Conservation (phyloP, 2,329 filamentous ascomycete genomes). For the Periglandula ipomoeae region DNA sequence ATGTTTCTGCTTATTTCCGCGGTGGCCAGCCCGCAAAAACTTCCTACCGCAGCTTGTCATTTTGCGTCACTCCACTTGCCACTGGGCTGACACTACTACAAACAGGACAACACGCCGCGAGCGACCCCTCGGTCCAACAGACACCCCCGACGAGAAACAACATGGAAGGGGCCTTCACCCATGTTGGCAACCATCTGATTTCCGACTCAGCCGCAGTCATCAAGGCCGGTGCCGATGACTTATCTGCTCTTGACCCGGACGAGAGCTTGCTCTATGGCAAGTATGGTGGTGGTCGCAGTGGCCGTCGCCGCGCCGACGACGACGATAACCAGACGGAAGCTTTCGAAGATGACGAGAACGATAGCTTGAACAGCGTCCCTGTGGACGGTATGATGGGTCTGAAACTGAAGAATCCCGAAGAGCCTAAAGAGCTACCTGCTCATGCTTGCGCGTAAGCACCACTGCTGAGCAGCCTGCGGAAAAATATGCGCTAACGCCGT, state of each 20-base stretch:
- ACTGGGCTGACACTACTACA: conserved; percentile 1
- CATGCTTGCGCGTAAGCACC: conserved; percentile 85
- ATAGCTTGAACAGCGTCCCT: conserved; percentile 69
- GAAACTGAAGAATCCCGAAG: conserved; percentile 50
- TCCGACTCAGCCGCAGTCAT: conserved; percentile 79
- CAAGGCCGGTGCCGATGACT: conserved; percentile 72
- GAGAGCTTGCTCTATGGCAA: conserved; percentile 72
- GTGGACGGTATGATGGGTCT: conserved; percentile 65
- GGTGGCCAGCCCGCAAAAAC: background rate
- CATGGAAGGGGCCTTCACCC: conserved; percentile 85
- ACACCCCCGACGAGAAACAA: conserved; percentile 16
- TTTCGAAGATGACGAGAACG: conserved; percentile 73
- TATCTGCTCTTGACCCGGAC: conserved; percentile 63
- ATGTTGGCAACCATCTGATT: conserved; percentile 78
- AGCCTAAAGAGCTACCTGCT: conserved; percentile 82
- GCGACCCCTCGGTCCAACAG: conserved; percentile 7
- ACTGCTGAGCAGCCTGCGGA: conserved; percentile 4
- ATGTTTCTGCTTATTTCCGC: background rate
- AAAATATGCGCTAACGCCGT: background rate
- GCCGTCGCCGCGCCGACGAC: conserved; percentile 67
- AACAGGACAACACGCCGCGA: background rate
- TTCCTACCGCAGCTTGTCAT: background rate
- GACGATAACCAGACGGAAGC: conserved; percentile 83
- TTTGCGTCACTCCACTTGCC: background rate
- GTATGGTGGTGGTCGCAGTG: conserved; percentile 46